Base-by-base conservation (phyloP, 2,329 filamentous ascomycete species). In the Aureobasidium sp. region DNA sequence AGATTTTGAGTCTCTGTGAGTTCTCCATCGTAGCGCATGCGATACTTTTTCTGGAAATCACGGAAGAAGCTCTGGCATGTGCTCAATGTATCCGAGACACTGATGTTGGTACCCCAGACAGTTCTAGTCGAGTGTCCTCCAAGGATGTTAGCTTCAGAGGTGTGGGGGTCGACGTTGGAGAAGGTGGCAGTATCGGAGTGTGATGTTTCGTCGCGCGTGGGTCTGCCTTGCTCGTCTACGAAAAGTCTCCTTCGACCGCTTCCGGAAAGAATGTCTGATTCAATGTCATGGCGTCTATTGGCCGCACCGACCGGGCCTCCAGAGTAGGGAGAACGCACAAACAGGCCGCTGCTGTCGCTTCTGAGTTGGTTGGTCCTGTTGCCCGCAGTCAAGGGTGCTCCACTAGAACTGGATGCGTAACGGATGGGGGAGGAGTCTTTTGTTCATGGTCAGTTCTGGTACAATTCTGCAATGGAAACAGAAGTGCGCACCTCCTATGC, bases 61-160 rank as follows among this genome's bases (percentile, higher is more conserved):
- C 87, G 85, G 32, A 99, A 79, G 70, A 99, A 99, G 66, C 94
- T 91, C 71, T 94, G 93, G 80, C 97, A 96, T 0, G 87, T 82
- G 57, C 86, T 84, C 74, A 95, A 89, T 0, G 91, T 91, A 73
- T 97, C 92, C 64, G 90, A 86, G 59, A 99, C 88, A 5, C 93
- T 96, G 55, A 99, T 90, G 42, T 96, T 97, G 47, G 94, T 99
- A 74, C 94, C 94, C 94, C 94, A 99, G 66, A 99, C 93, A 63
- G 95, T 85, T 67, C 88, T 86, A 62, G 88, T 87, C 42, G 89
- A 90, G 63, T 85, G 85, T 1, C 92, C 94, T 42, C 91, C 93
- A 44, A 97, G 84, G 0, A 82, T 84, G 71, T 97, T 89, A 0
- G 94, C 94, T 73, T 99, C 94, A 2, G 93, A 97, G 7, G 92